Evolutionary conservation across 2,329 filamentous ascomycete genomes (phyloP).

Genomic region (Curvularia sp.): DNA sequence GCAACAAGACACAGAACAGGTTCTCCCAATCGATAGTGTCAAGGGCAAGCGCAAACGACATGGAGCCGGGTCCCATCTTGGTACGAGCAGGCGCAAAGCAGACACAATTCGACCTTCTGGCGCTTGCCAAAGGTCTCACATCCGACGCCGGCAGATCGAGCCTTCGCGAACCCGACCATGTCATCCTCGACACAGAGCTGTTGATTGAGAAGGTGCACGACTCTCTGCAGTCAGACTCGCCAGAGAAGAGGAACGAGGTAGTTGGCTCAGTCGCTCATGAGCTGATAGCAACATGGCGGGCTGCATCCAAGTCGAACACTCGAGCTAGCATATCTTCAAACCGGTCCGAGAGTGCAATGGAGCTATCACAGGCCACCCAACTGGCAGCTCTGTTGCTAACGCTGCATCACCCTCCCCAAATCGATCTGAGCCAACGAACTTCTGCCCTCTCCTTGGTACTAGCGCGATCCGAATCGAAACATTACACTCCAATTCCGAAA

Average conservation of each 20-base stretch:
- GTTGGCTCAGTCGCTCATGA: conserved; percentile 41
- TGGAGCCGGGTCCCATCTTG: conserved; percentile 29
- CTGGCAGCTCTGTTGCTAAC: conserved; percentile 79
- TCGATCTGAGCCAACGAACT: conserved; percentile 31
- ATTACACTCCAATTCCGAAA: conserved; percentile 68
- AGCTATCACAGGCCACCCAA: conserved; percentile 77
- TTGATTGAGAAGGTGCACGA: conserved; percentile 60
- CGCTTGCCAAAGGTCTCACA: conserved; percentile 75
- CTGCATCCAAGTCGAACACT: conserved; percentile 50
- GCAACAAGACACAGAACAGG: conserved; percentile 29
- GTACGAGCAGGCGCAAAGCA: conserved; percentile 46
- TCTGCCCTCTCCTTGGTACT: conserved; percentile 38
- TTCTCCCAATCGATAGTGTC: conserved; percentile 47
- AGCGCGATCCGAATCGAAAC: conserved; percentile 30
- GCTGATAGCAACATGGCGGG: conserved; percentile 58
- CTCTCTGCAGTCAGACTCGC: conserved; percentile 42
- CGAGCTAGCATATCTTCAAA: conserved; percentile 26
- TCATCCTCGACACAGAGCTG: conserved; percentile 79
- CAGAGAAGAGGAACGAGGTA: conserved; percentile 39
- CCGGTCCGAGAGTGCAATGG: conserved; percentile 60
- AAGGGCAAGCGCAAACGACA: conserved; percentile 46
- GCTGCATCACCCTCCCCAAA: conserved; percentile 69
- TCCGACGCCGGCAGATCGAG: conserved; percentile 63
- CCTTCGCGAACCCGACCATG: conserved; percentile 72
- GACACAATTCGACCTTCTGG: conserved; percentile 69